Evolutionary conservation across 768 basidiomycete genomes (phyloP).

Genomic region (Multifurca ochricompacta): DNA sequence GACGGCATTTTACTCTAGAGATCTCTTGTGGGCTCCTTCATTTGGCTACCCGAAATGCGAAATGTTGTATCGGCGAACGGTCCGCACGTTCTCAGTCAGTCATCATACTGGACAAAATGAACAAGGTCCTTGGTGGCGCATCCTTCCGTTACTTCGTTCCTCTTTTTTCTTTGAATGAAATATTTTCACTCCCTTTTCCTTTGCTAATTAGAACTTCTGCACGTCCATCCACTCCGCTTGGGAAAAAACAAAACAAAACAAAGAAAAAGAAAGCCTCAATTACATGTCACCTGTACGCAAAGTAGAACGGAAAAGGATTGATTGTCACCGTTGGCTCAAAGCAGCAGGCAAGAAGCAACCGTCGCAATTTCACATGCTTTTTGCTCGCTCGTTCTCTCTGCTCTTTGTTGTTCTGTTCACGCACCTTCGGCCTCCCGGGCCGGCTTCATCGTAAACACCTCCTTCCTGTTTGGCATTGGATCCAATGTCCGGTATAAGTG

Average conservation of each 20-base stretch:
- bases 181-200: not conserved
- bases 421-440: not conserved
- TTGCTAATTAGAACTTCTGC: not conserved
- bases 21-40: not conserved
- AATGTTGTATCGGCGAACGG: not conserved
- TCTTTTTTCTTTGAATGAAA: not conserved
- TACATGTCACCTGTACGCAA: too few species aligned
- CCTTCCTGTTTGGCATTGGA: not conserved
- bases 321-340: not conserved
- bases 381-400: not conserved
- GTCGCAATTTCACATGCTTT: slow-evolving; percentile 1
- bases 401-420: too few species aligned
- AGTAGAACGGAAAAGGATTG: too few species aligned
- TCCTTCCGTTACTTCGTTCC: not conserved
- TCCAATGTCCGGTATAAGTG: not conserved
- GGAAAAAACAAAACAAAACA: too few species aligned
- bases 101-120: not conserved
- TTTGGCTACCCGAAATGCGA: not conserved
- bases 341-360: not conserved
- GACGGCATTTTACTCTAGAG: not conserved
- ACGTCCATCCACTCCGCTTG: too few species aligned
- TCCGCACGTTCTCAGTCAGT: not conserved
- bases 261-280: too few species aligned
- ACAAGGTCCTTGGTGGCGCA: not conserved
- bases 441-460: not conserved